A percentile compares a stretch with the other conserved stretches of the same genome.
Conservation (phyloP, 1,284 basidiomycete genomes). For the Dichomitus squalens region DNA sequence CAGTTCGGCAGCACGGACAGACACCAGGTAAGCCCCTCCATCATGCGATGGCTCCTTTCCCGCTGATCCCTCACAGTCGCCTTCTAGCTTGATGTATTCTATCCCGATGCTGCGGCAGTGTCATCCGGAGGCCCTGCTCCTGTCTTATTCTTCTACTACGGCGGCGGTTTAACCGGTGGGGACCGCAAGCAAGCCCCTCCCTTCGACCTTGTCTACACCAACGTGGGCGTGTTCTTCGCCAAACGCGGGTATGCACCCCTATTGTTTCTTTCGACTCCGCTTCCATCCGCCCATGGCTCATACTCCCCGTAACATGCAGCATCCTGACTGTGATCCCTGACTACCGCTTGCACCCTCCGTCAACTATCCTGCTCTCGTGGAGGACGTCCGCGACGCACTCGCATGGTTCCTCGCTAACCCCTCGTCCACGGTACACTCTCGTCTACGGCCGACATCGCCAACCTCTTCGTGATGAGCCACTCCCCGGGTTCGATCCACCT, state of each 20-base stretch:
- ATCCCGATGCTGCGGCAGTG: constrained; percentile 40
- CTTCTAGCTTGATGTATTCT: constrained; percentile 57
- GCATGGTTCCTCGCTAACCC: constrained; percentile 50
- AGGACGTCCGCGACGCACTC: constrained; percentile 61
- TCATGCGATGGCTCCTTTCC: neutral
- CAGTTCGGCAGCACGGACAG: constrained; percentile 53
- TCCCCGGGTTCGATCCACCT: constrained; percentile 59
- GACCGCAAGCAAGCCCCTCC: constrained; percentile 47
- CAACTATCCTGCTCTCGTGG: constrained; percentile 50
- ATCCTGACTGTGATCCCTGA: constrained; percentile 64
- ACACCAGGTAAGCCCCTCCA: constrained; percentile 46
- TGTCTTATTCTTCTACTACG: constrained; percentile 64
- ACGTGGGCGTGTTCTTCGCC: constrained; percentile 61
- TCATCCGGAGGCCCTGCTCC: constrained; percentile 40
- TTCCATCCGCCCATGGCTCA: neutral
- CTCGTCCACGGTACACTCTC: constrained; percentile 3
- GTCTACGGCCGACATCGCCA: constrained; percentile 19
- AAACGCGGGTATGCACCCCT: constrained; percentile 41
- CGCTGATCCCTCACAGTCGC: too few species aligned
- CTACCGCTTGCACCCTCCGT: constrained; percentile 61
- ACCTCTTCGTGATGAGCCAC: constrained; percentile 56
- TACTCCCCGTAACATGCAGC: constrained; percentile 6
- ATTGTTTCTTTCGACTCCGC: neutral
- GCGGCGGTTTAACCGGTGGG: constrained; percentile 60
- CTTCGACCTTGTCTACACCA: constrained; percentile 52